A percentile compares a stretch with the other conserved stretches of the same genome.
phyloP scores from a whole-genome alignment of 164 flowering plant genomes.

The Litsea cubeba region DNA sequence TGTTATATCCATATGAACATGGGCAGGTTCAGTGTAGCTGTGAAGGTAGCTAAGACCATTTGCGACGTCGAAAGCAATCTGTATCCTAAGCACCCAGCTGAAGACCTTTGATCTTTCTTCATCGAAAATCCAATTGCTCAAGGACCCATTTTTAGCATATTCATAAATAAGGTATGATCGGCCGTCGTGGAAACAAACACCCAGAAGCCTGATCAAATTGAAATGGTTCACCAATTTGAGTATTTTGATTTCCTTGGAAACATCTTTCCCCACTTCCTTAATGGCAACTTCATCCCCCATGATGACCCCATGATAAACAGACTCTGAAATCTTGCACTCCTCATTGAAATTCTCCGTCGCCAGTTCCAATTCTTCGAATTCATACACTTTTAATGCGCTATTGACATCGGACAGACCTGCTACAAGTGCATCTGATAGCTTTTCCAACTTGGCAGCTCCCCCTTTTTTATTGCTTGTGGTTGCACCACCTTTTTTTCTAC shows the following conservation, averaged over 20 bases:
- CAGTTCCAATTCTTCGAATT: conserved; percentile 32
- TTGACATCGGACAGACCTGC: conserved; percentile 35
- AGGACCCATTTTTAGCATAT: conserved; percentile 53
- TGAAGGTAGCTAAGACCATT: conserved; percentile 70
- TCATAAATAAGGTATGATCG: conserved; percentile 52
- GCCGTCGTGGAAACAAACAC: conserved; percentile 36
- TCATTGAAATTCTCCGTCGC: conserved; percentile 53
- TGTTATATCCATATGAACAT: conserved; percentile 51
- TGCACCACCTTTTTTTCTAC: neutral
- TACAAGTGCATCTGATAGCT: conserved; percentile 23
- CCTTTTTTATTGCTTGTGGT: neutral
- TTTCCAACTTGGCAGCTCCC: neutral
- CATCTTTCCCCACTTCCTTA: conserved; percentile 35
- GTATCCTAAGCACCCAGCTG: conserved; percentile 46
- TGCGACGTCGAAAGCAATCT: conserved; percentile 64
- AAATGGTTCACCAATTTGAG: conserved; percentile 55
- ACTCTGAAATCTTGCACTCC: conserved; percentile 33
- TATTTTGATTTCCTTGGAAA: conserved; percentile 44
- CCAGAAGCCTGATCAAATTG: conserved; percentile 55
- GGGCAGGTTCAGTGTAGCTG: conserved; percentile 45
- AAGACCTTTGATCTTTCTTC: conserved; percentile 5
- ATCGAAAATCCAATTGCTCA: conserved; percentile 43
- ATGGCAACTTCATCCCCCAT: conserved; percentile 36
- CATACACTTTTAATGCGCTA: conserved; percentile 27
- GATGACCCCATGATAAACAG: conserved; percentile 46